Conservation (phyloP, 169 alveolate species). For the Plasmodium vinckei region DNA sequence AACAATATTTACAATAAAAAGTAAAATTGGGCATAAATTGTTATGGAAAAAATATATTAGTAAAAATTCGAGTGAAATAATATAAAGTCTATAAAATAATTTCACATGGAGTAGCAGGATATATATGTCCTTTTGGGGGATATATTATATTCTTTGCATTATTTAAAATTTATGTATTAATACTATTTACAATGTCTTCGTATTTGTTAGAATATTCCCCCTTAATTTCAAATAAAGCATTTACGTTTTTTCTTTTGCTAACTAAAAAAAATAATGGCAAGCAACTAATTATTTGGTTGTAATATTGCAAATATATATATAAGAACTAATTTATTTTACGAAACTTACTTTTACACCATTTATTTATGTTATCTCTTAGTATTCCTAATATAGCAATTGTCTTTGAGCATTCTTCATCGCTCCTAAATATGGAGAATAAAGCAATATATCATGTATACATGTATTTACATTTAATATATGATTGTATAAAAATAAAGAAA, state of each 20-base stretch:
- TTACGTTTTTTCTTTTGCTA: constrained; percentile 73
- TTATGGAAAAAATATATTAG: not conserved
- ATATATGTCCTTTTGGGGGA: not conserved
- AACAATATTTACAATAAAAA: no score
- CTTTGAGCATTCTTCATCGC: constrained; percentile 73
- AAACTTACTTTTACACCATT: constrained; percentile 73
- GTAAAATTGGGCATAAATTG: not conserved
- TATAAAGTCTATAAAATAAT: not conserved
- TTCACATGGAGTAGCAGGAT: not conserved
- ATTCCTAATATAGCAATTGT: constrained; percentile 70
- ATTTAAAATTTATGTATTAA: constrained; percentile 35
- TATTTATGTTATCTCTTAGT: constrained; percentile 68
- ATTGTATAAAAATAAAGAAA: not conserved
- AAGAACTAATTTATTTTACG: not conserved
- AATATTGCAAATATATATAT: not conserved
- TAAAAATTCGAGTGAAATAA: not conserved
- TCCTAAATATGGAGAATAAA: constrained; percentile 36
- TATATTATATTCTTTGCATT: not conserved
- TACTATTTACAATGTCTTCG: constrained; percentile 58
- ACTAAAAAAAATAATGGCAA: constrained; percentile 16
- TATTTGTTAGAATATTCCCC: constrained; percentile 62
- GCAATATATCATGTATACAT: not conserved
- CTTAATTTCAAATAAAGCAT: constrained; percentile 73
- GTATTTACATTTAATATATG: not conserved
- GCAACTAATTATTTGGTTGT: not conserved